phyloP scores from a whole-genome alignment of 2,329 filamentous ascomycete genomes.

The Orbilia javanica region DNA sequence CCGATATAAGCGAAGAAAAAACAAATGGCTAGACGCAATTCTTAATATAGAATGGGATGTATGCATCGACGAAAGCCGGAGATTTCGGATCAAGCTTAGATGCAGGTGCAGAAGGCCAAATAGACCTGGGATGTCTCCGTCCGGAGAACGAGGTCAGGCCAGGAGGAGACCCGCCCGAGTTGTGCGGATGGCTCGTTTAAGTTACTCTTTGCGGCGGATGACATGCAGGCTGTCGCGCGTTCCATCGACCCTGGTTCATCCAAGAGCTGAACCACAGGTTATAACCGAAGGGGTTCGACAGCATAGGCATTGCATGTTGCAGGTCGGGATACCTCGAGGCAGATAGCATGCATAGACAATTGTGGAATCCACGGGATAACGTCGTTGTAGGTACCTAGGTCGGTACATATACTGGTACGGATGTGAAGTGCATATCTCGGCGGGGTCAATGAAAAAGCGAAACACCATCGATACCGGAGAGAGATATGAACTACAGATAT shows the following conservation, averaged over 20 bases:
- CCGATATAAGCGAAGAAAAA: constrained; percentile 5
- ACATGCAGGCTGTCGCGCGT: constrained; percentile 38
- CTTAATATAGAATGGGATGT: constrained; percentile 20
- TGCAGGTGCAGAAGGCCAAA: constrained; percentile 33
- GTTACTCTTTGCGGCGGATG: constrained; percentile 58
- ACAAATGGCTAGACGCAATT: constrained; percentile 21
- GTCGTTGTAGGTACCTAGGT: no score
- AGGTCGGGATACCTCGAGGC: background rate
- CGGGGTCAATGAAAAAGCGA: background rate
- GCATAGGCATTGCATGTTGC: background rate
- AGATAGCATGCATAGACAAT: background rate
- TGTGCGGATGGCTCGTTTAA: constrained; percentile 56
- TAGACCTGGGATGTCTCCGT: constrained; percentile 18
- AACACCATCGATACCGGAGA: background rate
- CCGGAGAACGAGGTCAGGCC: constrained; percentile 39
- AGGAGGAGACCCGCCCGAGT: constrained; percentile 43
- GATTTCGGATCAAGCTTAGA: constrained; percentile 42
- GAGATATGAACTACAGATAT: background rate
- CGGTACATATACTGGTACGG: no score
- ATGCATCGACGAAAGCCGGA: constrained; percentile 51
- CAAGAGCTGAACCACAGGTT: background rate
- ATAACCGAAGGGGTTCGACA: background rate
- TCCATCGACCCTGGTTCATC: background rate
- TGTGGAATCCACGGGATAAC: background rate
- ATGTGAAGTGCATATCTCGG: background rate